Percentiles rank a stretch among this genome's conserved stretches.
Conservation (phyloP, 2,329 filamentous ascomycete genomes). For the Ophiobolus disseminans region DNA sequence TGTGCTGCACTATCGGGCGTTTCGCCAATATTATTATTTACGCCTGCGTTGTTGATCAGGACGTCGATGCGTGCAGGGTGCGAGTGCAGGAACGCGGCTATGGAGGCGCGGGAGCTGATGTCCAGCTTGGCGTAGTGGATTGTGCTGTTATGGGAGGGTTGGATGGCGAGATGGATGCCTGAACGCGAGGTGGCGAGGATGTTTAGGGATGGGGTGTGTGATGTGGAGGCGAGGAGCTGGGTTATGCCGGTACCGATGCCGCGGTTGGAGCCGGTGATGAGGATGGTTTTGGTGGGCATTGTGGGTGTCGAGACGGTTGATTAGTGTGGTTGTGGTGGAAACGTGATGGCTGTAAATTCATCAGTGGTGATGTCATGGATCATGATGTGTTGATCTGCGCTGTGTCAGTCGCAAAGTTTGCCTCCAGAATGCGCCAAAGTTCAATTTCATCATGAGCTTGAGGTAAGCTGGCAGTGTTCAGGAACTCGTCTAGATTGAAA, state of each 20-base stretch:
- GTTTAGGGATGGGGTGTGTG: slow-evolving; percentile 10
- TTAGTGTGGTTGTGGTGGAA: background rate
- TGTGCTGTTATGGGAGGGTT: slow-evolving; percentile 4
- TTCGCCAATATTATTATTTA: slow-evolving; percentile 17
- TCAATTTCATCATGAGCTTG: too few species aligned
- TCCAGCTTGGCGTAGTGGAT: slow-evolving; percentile 15
- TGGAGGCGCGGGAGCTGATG: slow-evolving; percentile 11
- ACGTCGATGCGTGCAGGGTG: slow-evolving; percentile 7
- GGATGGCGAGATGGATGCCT: slow-evolving; percentile 9
- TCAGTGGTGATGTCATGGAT: slow-evolving; percentile 5
- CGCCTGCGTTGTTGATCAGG: slow-evolving; percentile 22
- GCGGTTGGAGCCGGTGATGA: slow-evolving; percentile 23
- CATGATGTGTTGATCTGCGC: background rate
- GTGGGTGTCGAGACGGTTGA: background rate
- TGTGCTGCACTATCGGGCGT: slow-evolving; percentile 8
- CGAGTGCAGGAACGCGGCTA: slow-evolving; percentile 7
- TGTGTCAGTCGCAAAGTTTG: background rate
- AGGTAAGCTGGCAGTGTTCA: too few species aligned
- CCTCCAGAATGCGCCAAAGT: too few species aligned
- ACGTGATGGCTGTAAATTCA: too few species aligned
- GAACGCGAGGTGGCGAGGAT: slow-evolving; percentile 20
- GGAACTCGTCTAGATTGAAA: too few species aligned
- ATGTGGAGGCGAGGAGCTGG: slow-evolving; percentile 17
- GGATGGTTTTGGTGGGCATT: slow-evolving; percentile 7
- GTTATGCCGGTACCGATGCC: slow-evolving; percentile 22